Conservation (phyloP, 768 basidiomycete species). For the Bullera alba region DNA sequence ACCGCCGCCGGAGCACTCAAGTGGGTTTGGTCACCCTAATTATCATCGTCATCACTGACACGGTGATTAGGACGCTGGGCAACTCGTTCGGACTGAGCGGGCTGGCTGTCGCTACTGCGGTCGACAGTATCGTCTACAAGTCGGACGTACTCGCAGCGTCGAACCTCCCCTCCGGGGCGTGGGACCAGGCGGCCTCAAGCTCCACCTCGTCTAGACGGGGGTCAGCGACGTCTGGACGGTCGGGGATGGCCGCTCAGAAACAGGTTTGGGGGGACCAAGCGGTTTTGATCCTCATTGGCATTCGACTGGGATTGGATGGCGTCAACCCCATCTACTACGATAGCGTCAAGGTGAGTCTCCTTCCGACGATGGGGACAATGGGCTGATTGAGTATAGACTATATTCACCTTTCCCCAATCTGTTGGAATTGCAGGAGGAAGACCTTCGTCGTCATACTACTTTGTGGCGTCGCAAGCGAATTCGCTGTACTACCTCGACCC, state of each 20-base stretch:
- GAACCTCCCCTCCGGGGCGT: constrained; percentile 15
- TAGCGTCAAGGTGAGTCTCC: constrained; percentile 58
- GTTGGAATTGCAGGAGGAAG: constrained; percentile 95
- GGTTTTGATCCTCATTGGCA: constrained; percentile 77
- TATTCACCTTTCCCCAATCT: constrained; percentile 90
- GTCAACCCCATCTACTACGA: constrained; percentile 95
- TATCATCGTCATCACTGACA: neutral
- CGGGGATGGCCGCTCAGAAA: neutral
- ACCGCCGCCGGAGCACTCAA: constrained; percentile 96
- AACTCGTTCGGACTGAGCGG: constrained; percentile 71
- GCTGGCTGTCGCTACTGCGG: constrained; percentile 72
- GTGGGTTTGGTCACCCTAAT: constrained; percentile 47
- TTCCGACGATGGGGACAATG: neutral
- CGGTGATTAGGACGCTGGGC: constrained; percentile 59
- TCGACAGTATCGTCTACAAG: constrained; percentile 74
- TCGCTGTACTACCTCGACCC: constrained; percentile 57
- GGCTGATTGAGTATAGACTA: constrained; percentile 55
- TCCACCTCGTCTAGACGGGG: neutral
- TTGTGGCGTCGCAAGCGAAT: constrained; percentile 85
- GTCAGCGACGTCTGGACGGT: constrained; percentile 1
- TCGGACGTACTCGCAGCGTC: constrained; percentile 81
- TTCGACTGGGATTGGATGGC: constrained; percentile 80
- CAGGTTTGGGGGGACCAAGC: constrained; percentile 69
- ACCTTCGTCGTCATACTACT: constrained; percentile 96
- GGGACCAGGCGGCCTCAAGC: constrained; percentile 7